Evolutionary conservation across 2,329 filamentous ascomycete genomes (phyloP).

Genomic region (Cyclaneusma minus): DNA sequence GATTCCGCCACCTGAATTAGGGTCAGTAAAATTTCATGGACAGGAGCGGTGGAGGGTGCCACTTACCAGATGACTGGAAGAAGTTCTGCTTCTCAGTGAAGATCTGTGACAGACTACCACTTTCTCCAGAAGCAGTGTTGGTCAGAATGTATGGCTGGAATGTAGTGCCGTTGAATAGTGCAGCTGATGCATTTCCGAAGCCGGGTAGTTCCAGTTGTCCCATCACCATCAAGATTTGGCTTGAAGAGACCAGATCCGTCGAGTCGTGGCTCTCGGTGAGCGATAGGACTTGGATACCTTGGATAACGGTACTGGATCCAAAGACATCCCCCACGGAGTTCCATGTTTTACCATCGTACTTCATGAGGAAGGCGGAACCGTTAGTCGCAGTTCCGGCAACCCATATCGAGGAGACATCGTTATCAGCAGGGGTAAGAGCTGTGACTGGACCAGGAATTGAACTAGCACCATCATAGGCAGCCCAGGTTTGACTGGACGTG

Average conservation of each 20-base stretch:
- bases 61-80: slow-evolving; percentile 50
- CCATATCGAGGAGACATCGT: slow-evolving; percentile 64
- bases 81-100: slow-evolving; percentile 73
- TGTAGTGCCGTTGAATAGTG: slow-evolving; percentile 69
- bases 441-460: slow-evolving; percentile 67
- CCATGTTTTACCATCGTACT: slow-evolving; percentile 64
- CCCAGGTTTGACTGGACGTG: slow-evolving; percentile 50
- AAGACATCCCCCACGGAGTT: slow-evolving; percentile 47
- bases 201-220: slow-evolving; percentile 61
- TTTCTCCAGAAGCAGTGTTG: slow-evolving; percentile 43
- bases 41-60: slow-evolving; percentile 1
- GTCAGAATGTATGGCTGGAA: slow-evolving; percentile 72
- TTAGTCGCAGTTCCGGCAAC: slow-evolving; percentile 56
- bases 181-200: slow-evolving; percentile 74
- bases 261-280: slow-evolving; percentile 51
- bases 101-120: slow-evolving; percentile 63
- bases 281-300: slow-evolving; percentile 67
- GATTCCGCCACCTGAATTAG: slow-evolving; percentile 10
- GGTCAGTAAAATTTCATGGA: slow-evolving; percentile 1
- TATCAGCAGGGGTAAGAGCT: slow-evolving; percentile 58
- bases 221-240: slow-evolving; percentile 68
- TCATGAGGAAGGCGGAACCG: slow-evolving; percentile 63
- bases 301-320: slow-evolving; percentile 49
- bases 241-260: slow-evolving; percentile 45
- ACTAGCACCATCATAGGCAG: slow-evolving; percentile 41